Evolutionary conservation across 352 stramenopile species (phyloP).

Genomic region (Pythium phragmiticola): DNA sequence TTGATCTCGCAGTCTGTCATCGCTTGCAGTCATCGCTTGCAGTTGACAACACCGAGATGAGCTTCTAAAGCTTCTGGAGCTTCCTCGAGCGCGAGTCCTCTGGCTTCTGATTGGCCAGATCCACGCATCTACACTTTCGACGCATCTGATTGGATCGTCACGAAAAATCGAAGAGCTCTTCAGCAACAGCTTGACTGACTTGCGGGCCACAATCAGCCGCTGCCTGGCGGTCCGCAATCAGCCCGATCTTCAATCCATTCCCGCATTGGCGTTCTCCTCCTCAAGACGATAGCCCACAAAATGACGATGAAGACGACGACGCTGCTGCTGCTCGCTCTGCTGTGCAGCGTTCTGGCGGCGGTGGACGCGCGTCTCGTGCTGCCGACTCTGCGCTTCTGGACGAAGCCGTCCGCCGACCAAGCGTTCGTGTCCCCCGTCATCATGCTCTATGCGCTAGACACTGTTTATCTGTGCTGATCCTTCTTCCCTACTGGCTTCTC

Average conservation of each 20-base stretch:
- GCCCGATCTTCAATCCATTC: constrained; percentile 1
- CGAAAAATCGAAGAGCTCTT: constrained; percentile 7
- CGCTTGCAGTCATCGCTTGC: background rate
- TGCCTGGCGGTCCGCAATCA: too few relatives aligned
- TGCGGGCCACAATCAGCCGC: too few relatives aligned
- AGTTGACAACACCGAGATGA: background rate
- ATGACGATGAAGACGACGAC: constrained; percentile 1
- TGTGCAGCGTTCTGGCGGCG: constrained; percentile 7
- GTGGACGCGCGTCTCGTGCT: constrained; percentile 12
- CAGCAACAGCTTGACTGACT: background rate
- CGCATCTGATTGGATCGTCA: constrained; percentile 11
- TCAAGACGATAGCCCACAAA: constrained; percentile 1
- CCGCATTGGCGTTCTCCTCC: background rate
- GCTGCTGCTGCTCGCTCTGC: constrained; percentile 13
- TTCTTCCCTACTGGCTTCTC: background rate
- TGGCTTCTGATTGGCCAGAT: constrained; percentile 6
- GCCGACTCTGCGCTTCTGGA: constrained; percentile 8
- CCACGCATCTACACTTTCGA: constrained; percentile 10
- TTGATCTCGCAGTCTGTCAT: background rate
- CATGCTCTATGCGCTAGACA: too few relatives aligned
- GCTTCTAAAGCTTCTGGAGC: background rate
- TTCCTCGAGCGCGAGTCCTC: background rate
- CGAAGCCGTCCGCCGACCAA: constrained; percentile 14
- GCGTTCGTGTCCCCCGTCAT: constrained; percentile 1
- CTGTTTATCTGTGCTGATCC: background rate